Percentiles rank a stretch among this genome's conserved stretches.
phyloP scores from a whole-genome alignment of 352 stramenopile genomes.

The Phytopythium vexans region DNA sequence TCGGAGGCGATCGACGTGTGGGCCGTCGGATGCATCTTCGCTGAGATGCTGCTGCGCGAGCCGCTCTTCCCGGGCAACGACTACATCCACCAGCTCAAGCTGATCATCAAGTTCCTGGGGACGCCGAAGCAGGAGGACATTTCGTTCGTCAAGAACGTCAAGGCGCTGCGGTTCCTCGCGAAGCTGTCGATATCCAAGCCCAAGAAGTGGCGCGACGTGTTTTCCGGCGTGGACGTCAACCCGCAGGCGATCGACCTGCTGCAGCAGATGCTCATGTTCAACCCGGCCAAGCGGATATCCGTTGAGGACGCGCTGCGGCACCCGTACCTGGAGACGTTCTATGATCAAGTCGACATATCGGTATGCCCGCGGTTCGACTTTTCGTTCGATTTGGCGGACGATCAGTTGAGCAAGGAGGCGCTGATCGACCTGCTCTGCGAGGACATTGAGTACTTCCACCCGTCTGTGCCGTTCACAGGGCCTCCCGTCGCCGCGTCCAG shows the following conservation, averaged over 20 bases:
- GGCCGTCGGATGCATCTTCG: constrained; percentile 98
- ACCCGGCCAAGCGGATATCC: constrained; percentile 70
- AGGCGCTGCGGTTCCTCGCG: constrained; percentile 87
- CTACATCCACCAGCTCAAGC: constrained; percentile 82
- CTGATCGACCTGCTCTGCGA: constrained; percentile 56
- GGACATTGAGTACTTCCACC: constrained; percentile 62
- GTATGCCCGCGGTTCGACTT: constrained; percentile 50
- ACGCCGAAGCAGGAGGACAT: constrained; percentile 77
- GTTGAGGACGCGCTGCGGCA: constrained; percentile 52
- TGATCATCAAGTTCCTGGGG: constrained; percentile 72
- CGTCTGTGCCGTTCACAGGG: constrained; percentile 17
- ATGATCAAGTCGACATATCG: constrained; percentile 65
- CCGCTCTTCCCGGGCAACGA: constrained; percentile 93
- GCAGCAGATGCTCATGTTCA: constrained; percentile 67
- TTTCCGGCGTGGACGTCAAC: constrained; percentile 37
- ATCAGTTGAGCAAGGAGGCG: constrained; percentile 58
- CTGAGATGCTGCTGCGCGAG: constrained; percentile 95
- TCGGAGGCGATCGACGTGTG: constrained; percentile 93
- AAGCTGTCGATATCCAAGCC: constrained; percentile 72
- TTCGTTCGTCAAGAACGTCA: constrained; percentile 87
- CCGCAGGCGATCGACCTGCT: constrained; percentile 57
- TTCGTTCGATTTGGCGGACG: constrained; percentile 61
- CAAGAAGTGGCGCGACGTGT: constrained; percentile 64
- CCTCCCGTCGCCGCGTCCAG: constrained; percentile 18
- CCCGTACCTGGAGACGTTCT: constrained; percentile 84